Base-by-base conservation (phyloP, 768 basidiomycete species). In the Pulveroboletus sp. region DNA sequence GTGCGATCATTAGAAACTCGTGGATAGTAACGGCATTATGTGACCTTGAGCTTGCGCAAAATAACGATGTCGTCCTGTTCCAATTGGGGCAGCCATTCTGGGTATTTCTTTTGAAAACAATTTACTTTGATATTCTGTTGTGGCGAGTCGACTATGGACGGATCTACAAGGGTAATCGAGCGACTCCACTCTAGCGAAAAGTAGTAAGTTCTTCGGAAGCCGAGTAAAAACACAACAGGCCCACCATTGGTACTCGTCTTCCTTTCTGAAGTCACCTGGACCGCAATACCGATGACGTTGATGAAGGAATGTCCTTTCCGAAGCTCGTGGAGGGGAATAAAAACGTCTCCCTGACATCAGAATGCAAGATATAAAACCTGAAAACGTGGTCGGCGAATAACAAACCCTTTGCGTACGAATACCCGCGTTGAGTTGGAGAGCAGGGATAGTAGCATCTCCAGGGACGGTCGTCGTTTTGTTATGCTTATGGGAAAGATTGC, bases 61-160 rank as follows among this genome's bases (percentile, higher is more conserved):
- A 85, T 69, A 8, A 85, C 53, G 19, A 85, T 58, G 48, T 84
- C 77, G 1, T 78, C 78, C n/a, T 52, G 45, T 5, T 64, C 64
- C 14, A 76, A 70, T 31, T 67, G 62, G 2, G 85, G 84, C 4
- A 87, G 62, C 75, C 75, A 81, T 45, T 75, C 69, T 20, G 57
- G 33, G 51, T 77, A 56, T 40, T 65, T 68, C 53, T 72, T 72
- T 6, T 75, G 72, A 57, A 88, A 88, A 45, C 76, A 79, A 40
- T 73, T 82, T 21, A 77, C 62, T 51, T 43, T 67, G 40, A 75
- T 52, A n/a, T 62, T 63, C 6, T 38, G 49, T 24, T 36, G 45
- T 6, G 59, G 41, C 9, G 23, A 64, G n/a, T 63, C 55, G 24
- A 61, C 53, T n/a, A 64, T 63, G 23, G 79, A 79, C 4, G 78